A percentile compares a stretch with the other conserved stretches of the same genome.
Evolutionary conservation across 2,329 filamentous ascomycete species (phyloP).

Genomic region (Hypomyces rosellus): DNA sequence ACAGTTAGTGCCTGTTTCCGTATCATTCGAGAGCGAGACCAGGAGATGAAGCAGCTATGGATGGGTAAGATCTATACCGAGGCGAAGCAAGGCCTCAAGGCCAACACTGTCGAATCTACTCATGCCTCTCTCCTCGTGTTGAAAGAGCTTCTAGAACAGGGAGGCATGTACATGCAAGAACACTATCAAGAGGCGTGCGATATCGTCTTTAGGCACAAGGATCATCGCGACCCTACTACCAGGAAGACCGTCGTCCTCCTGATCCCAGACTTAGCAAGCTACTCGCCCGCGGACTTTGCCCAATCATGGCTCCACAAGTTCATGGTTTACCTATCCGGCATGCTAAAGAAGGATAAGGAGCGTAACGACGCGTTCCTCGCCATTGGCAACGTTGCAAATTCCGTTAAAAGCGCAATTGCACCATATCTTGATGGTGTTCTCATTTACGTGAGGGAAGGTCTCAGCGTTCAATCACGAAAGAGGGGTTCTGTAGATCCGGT

Average conservation of each 20-base stretch:
- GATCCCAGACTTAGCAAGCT: constrained; percentile 87
- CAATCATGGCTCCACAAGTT: constrained; percentile 85
- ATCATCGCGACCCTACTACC: constrained; percentile 83
- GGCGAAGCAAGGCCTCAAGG: constrained; percentile 70
- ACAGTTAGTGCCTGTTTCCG: constrained; percentile 93
- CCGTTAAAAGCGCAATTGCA: constrained; percentile 89
- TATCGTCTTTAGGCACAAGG: constrained; percentile 85
- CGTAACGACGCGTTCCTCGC: constrained; percentile 90
- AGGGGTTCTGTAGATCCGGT: constrained; percentile 67
- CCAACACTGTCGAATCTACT: constrained; percentile 76
- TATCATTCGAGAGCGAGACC: constrained; percentile 89
- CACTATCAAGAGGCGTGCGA: constrained; percentile 90
- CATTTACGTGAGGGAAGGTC: constrained; percentile 85
- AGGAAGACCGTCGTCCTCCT: constrained; percentile 83
- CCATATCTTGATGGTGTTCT: constrained; percentile 93
- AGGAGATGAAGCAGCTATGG: constrained; percentile 78
- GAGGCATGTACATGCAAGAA: constrained; percentile 98
- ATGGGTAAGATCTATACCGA: constrained; percentile 89
- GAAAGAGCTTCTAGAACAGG: constrained; percentile 87
- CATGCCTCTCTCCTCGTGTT: constrained; percentile 92
- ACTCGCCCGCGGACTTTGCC: constrained; percentile 86
- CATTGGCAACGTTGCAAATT: constrained; percentile 93
- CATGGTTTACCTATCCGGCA: constrained; percentile 91
- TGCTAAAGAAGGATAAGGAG: constrained; percentile 92
- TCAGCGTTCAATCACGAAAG: constrained; percentile 70